phyloP scores from a whole-genome alignment of 768 basidiomycete species.

The Clitopilus hobsonii region DNA sequence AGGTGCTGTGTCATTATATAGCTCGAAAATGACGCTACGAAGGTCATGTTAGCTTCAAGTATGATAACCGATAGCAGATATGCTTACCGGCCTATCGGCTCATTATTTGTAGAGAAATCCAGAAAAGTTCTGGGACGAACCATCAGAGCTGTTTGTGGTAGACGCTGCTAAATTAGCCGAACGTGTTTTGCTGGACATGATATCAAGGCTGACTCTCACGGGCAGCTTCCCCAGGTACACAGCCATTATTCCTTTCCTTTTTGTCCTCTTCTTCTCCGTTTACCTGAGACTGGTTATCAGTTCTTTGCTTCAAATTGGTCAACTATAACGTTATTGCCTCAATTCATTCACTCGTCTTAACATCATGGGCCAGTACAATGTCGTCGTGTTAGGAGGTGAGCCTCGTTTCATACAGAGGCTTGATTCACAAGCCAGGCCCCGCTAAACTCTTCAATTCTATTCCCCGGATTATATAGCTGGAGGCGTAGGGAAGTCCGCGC shows the following conservation, averaged over 20 bases:
- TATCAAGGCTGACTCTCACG: conserved; percentile 3
- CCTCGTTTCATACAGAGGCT: conserved; percentile 3
- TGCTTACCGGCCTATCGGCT: conserved; percentile 51
- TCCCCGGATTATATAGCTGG: conserved; percentile 48
- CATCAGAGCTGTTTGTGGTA: conserved; percentile 28
- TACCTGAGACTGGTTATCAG: not conserved
- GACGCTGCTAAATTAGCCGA: conserved; percentile 5
- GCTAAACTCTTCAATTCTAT: conserved; percentile 5
- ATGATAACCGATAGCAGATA: conserved; percentile 1
- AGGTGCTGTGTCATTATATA: conserved; percentile 69
- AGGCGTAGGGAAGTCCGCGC: conserved; percentile 85
- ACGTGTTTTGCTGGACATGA: not conserved
- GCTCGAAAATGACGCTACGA: conserved; percentile 67
- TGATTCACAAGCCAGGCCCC: not conserved
- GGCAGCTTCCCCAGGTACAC: conserved; percentile 3
- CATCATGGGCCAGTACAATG: conserved; percentile 66
- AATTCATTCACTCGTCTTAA: not conserved
- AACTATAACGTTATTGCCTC: not conserved
- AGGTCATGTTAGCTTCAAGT: too few species aligned
- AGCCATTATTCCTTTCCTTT: not conserved
- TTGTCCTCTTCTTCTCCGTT: conserved; percentile 1
- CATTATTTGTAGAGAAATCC: conserved; percentile 51
- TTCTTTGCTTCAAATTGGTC: not conserved
- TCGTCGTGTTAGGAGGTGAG: conserved; percentile 78
- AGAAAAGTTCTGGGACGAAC: conserved; percentile 62